Conservation (phyloP, 345 rosid genomes). For the Eucalyptus dawsonii region DNA sequence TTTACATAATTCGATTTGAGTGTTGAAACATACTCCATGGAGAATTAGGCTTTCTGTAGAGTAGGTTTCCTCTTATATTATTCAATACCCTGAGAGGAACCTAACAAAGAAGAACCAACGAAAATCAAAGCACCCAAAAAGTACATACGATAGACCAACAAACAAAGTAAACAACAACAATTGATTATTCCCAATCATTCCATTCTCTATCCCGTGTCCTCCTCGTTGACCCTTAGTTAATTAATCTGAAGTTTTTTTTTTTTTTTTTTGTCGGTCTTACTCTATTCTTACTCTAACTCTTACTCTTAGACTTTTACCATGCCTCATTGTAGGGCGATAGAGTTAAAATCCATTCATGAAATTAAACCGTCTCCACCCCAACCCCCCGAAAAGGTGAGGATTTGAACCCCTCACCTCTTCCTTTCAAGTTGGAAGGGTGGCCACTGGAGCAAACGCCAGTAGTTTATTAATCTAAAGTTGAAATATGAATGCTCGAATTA, state of each 20-base stretch:
- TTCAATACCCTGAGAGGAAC: background rate
- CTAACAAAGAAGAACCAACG: background rate
- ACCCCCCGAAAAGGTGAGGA: accelerated
- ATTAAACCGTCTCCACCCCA: too few relatives aligned
- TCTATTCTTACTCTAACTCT: too few relatives aligned
- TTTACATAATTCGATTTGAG: too few relatives aligned
- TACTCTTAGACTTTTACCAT: too few relatives aligned
- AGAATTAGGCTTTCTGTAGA: too few relatives aligned
- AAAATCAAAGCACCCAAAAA: background rate
- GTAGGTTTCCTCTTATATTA: background rate
- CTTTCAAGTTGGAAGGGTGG: accelerated
- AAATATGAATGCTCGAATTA: background rate
- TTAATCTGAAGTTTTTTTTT: slow-evolving; percentile 3
- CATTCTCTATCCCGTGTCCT: background rate
- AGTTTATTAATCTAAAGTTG: background rate
- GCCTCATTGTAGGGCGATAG: accelerated
- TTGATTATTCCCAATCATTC: background rate
- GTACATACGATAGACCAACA: background rate
- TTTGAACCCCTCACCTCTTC: accelerated
- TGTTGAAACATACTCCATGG: background rate
- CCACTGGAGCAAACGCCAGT: too few relatives aligned
- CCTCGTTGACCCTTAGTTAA: slow-evolving; percentile 5
- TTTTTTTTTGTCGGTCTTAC: too few relatives aligned
- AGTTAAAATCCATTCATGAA: too few relatives aligned
- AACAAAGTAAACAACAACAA: background rate